Percentiles rank a stretch among this genome's conserved stretches.
These are phyloP conservation scores for Fusarium anthophilum DNA, from an alignment of 2,329 filamentous ascomycete genomes.

Conservation along the genomic window DNA sequence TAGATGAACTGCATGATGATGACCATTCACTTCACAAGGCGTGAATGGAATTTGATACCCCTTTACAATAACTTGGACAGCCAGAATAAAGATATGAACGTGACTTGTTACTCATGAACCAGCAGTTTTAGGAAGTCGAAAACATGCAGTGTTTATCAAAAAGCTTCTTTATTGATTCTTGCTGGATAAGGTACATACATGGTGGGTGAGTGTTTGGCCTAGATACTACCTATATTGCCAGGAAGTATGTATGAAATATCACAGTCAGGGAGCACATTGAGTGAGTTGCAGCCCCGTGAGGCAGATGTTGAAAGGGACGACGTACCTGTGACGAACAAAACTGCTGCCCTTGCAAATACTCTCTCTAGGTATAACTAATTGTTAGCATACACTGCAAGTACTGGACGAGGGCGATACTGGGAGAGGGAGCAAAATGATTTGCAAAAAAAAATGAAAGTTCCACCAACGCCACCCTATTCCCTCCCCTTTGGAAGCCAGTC, in stretches of 20 bases:
- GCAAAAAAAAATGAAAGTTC: constrained; percentile 29
- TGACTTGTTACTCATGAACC: not conserved
- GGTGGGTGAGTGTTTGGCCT: not conserved
- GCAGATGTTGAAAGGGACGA: constrained; percentile 6
- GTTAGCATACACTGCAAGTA: constrained; percentile 39
- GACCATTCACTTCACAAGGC: constrained; percentile 36
- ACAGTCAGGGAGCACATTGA: not conserved
- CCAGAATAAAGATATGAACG: not conserved
- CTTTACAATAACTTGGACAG: constrained; percentile 18
- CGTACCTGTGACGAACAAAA: constrained; percentile 39
- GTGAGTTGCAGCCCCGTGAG: not conserved
- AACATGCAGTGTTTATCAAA: not conserved
- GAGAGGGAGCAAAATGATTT: constrained; percentile 34
- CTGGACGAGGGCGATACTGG: not conserved
- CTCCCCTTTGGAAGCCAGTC: constrained; percentile 16
- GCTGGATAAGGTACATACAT: not conserved
- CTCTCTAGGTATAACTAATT: constrained; percentile 20
- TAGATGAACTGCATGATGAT: constrained; percentile 44
- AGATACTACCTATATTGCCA: not conserved
- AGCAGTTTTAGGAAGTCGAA: not conserved
- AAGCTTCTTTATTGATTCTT: not conserved
- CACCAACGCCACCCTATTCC: constrained; percentile 28
- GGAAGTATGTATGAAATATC: not conserved
- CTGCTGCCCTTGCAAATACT: constrained; percentile 13
- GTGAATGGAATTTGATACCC: constrained; percentile 47